Evolutionary conservation across 2,329 filamentous ascomycete species (phyloP).

Genomic region (Venturiaceae sp.): DNA sequence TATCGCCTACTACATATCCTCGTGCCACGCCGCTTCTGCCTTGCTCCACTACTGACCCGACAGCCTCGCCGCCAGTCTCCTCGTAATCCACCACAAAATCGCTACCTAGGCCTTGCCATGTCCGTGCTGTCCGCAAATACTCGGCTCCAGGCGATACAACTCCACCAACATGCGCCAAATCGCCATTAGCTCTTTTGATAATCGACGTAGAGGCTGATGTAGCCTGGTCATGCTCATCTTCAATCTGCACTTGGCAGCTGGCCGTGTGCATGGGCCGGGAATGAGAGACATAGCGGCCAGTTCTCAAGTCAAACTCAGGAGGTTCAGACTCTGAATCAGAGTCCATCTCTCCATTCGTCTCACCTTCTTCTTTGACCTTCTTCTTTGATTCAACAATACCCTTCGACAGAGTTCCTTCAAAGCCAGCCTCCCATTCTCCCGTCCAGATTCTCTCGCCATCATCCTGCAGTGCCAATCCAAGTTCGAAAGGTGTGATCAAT

Average conservation of each 20-base stretch:
- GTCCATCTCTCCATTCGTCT: conserved; percentile 27
- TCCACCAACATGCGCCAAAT: conserved; percentile 73
- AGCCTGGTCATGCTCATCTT: conserved; percentile 13
- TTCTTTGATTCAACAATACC: conserved; percentile 10
- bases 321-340: conserved; percentile 61
- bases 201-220: conserved; percentile 39
- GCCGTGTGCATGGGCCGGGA: conserved; percentile 56
- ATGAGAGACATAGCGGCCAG: conserved; percentile 70
- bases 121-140: conserved; percentile 69
- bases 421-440: conserved; percentile 80
- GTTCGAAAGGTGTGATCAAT: conserved; percentile 90
- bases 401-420: conserved; percentile 53
- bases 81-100: conserved; percentile 62
- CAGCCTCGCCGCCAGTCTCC: conserved; percentile 38
- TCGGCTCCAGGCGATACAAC: conserved; percentile 87
- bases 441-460: conserved; percentile 78
- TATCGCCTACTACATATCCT: conserved; percentile 67
- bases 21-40: conserved; percentile 80
- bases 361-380: conserved; percentile 6
- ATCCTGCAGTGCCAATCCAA: conserved; percentile 64
- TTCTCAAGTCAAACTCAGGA: conserved; percentile 87
- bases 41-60: conserved; percentile 65
- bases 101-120: conserved; percentile 85
- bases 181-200: conserved; percentile 54
- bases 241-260: conserved; percentile 13